Evolutionary conservation across 2,329 filamentous ascomycete genomes (phyloP).

Genomic region (Xylaria multiplex): DNA sequence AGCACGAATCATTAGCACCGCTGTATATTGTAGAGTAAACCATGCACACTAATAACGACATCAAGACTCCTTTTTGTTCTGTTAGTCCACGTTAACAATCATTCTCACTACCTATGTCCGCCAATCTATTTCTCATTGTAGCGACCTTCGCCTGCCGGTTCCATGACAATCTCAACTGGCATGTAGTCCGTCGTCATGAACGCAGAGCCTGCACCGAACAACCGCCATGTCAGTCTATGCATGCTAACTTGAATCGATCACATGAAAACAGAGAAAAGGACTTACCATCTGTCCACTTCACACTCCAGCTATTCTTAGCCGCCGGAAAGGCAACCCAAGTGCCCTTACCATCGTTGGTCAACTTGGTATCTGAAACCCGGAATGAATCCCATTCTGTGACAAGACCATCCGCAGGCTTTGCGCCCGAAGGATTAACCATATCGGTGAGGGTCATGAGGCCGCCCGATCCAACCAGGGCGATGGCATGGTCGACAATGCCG

Average conservation of each 20-base stretch:
- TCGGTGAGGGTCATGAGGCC: slow-evolving; percentile 50
- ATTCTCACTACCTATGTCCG: slow-evolving; percentile 6
- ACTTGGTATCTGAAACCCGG: slow-evolving; percentile 38
- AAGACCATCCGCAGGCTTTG: slow-evolving; percentile 42
- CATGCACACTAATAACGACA: slow-evolving; percentile 4
- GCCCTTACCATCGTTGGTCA: slow-evolving; percentile 42
- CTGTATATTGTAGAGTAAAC: slow-evolving; percentile 17
- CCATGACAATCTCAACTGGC: slow-evolving; percentile 49
- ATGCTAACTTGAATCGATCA: not conserved
- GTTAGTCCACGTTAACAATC: slow-evolving; percentile 27
- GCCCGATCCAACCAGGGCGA: slow-evolving; percentile 51
- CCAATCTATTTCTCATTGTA: slow-evolving; percentile 38
- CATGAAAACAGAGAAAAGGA: slow-evolving; percentile 13
- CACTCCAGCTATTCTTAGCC: slow-evolving; percentile 43
- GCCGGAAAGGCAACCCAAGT: slow-evolving; percentile 52
- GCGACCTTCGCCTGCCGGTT: slow-evolving; percentile 42
- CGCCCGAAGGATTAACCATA: slow-evolving; percentile 48
- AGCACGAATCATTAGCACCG: slow-evolving; percentile 15
- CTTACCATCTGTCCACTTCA: slow-evolving; percentile 54
- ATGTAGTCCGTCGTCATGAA: slow-evolving; percentile 49
- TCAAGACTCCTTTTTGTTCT: slow-evolving; percentile 12
- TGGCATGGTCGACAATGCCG: slow-evolving; percentile 50
- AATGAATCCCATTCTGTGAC: slow-evolving; percentile 52
- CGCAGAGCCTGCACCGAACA: slow-evolving; percentile 37
- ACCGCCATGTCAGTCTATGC: slow-evolving; percentile 19